Evolutionary conservation across 495 filamentous ascomycete genomes (phyloP), one percentile per base, ranked within the genome.

Genomic region (Hypoxylon fragiforme): DNA sequence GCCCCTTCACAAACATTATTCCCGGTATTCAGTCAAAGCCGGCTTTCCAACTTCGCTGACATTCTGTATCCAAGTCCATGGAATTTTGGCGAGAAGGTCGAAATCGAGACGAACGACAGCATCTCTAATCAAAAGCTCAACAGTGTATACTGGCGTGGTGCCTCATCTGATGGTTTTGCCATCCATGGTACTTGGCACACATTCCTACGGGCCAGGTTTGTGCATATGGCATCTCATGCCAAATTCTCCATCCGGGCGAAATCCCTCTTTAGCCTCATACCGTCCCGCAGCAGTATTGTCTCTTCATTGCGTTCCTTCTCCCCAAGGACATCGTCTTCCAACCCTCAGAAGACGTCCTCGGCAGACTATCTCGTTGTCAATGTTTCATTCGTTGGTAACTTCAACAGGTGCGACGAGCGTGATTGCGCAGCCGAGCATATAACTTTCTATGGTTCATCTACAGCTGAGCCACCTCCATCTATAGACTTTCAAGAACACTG

Each of bases 21-120:
- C 3, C 89, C 89, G 0, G 71, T 92, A 30, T 92, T 92, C 73
- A 88, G 86, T 51, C 80, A 88, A 50, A 84, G 82, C 44, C 85
- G 86, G 24, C 72, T 83, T 1, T 71, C 77, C 20, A 84, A 82
- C 39, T 84, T 79, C 65, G 72, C 71, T 50, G 82, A 86, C 53
- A 85, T 97, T n/a, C 69, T 95, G 3, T 90, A 95, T 57, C 92
- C 92, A 8, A 62, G 62, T 15, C 64, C 64, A 14, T 67, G 64
- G 64, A 65, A 83, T 39, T 96, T 12, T 87, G 87, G 55, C 86
- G 86, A 7, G 81, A 83, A 62, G 48, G 60, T 57, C 15, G 54
- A 43, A 30, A 84, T 86, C 2, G 89, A 89, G 81, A 50, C 54
- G 16, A 63, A 68, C 12, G 66, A 73, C 3, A 73, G 76, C 13